Percentiles rank a stretch among this genome's conserved stretches.
phyloP scores from a whole-genome alignment of 306 rosid genomes.

The Vigna reflexopilosa region DNA sequence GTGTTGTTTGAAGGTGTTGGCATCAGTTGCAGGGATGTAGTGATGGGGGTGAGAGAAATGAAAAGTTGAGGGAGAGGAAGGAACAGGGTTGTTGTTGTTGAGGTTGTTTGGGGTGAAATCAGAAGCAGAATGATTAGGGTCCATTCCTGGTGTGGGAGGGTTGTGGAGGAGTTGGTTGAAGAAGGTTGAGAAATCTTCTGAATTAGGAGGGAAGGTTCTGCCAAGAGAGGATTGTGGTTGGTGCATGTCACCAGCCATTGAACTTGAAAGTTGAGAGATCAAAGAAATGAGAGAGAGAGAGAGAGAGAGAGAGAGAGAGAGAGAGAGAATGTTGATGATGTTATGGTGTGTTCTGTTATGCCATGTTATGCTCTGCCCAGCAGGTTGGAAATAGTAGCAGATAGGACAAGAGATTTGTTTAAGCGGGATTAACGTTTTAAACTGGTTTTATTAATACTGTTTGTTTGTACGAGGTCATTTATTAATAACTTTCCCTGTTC shows the following conservation, averaged over 20 bases:
- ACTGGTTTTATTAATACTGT: background rate
- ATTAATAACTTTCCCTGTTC: too few relatives aligned
- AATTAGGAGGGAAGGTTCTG: conserved; percentile 42
- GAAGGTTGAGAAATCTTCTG: conserved; percentile 70
- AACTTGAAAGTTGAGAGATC: background rate
- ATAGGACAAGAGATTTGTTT: background rate
- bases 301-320: background rate
- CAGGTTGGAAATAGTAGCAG: conserved; percentile 9
- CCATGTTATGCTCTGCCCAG: conserved; percentile 18
- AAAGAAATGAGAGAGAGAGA: background rate
- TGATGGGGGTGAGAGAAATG: conserved; percentile 50
- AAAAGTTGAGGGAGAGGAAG: conserved; percentile 43
- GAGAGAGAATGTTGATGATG: conserved; percentile 21
- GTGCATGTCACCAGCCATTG: conserved; percentile 29
- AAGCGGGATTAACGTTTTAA: conserved; percentile 49
- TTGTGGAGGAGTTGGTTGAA: conserved; percentile 61
- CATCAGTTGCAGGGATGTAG: conserved; percentile 40
- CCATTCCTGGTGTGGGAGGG: conserved; percentile 23
- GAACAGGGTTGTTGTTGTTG: background rate
- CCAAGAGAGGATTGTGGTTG: conserved; percentile 35
- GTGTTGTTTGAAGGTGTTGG: conserved; percentile 48
- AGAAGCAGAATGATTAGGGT: conserved; percentile 43
- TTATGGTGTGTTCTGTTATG: background rate
- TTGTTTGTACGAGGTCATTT: too few relatives aligned
- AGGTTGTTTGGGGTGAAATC: conserved; percentile 5